Conservation (phyloP, 2,329 filamentous ascomycete genomes). For the Aureobasidium sp. region DNA sequence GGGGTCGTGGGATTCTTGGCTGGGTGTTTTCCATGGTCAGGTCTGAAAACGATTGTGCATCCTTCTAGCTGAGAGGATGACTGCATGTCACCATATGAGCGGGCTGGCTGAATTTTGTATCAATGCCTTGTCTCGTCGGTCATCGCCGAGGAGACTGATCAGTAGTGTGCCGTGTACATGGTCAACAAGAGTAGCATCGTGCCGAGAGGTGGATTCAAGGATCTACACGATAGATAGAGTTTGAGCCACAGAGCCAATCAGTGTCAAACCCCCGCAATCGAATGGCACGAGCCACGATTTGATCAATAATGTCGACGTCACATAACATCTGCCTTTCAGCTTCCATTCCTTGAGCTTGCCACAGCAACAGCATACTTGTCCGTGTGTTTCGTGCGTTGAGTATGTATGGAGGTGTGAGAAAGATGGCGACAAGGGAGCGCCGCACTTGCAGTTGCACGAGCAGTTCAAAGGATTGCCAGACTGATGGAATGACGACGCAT, state of each 20-base stretch:
- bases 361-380: neutral
- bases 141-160: neutral
- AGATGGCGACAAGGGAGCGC: neutral
- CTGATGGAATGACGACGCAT: neutral
- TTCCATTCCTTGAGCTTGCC: neutral
- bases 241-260: neutral
- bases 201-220: neutral
- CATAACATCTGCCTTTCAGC: neutral
- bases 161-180: neutral
- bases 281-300: neutral
- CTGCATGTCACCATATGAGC: neutral
- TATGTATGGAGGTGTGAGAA: no score
- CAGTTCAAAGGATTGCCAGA: neutral
- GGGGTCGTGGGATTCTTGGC: neutral
- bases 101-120: neutral
- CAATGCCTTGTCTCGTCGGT: neutral
- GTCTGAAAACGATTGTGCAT: no score
- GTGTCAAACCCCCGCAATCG: neutral
- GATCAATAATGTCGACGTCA: neutral
- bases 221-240: slow-evolving; percentile 7
- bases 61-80: no score
- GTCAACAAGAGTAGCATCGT: neutral
- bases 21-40: neutral
- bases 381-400: no score
- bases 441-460: neutral